Percentiles rank a stretch among this genome's conserved stretches.
phyloP scores from a whole-genome alignment of 257 asterid species.

The Nicotiana tabacum region DNA sequence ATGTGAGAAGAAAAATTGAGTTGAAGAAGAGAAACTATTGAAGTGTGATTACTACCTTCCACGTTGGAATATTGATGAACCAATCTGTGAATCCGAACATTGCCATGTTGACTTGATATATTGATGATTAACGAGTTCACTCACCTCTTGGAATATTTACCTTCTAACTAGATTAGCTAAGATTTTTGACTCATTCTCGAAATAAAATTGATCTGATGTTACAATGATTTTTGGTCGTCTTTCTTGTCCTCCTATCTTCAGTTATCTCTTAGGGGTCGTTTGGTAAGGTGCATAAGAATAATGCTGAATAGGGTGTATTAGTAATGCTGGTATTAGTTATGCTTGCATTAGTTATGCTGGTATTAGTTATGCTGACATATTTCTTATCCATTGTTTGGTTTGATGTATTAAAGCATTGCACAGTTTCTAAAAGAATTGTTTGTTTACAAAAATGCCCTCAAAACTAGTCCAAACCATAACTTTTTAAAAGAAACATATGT shows the following conservation, averaged over 20 bases:
- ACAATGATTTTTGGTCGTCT: background rate
- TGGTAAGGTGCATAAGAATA: too few species aligned
- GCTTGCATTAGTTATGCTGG: too few species aligned
- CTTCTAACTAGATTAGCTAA: background rate
- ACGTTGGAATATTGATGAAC: background rate
- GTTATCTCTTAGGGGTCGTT: background rate
- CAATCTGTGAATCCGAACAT: background rate
- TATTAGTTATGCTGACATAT: too few species aligned
- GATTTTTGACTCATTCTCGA: background rate
- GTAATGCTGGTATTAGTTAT: too few species aligned
- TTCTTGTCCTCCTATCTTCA: background rate
- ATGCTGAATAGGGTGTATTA: too few species aligned
- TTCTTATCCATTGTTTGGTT: too few species aligned
- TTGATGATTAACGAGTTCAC: background rate
- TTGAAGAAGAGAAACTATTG: background rate
- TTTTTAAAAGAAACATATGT: too few species aligned
- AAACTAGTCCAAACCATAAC: too few species aligned
- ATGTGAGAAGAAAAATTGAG: background rate
- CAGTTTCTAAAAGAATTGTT: too few species aligned
- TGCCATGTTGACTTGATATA: background rate
- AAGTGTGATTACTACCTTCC: background rate
- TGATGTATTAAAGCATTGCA: too few species aligned
- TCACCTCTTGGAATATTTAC: background rate
- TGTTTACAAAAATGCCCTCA: too few species aligned
- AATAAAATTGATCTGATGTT: constrained; percentile 1